Evolutionary conservation across 345 rosid species (phyloP).

Genomic region (Angophora floribunda): DNA sequence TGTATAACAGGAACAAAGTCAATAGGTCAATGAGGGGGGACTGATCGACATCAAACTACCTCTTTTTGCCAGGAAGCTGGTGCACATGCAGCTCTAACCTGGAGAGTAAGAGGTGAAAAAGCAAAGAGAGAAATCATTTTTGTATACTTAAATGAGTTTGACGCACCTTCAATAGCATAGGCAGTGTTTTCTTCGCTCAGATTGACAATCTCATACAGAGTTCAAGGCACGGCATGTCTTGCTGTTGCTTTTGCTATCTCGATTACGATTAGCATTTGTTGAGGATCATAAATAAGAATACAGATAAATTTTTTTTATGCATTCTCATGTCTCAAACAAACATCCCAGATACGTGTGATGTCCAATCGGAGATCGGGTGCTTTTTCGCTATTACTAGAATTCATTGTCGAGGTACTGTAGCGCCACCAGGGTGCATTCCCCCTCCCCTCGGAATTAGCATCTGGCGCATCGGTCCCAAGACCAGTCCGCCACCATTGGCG

Average conservation of each 20-base stretch:
- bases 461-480: background rate
- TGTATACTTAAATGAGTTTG: background rate
- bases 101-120: background rate
- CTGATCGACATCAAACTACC: background rate
- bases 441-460: background rate
- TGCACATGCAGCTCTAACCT: background rate
- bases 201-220: background rate
- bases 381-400: background rate
- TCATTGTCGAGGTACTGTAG: too few species aligned
- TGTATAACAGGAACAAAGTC: background rate
- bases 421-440: too few species aligned
- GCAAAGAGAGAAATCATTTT: background rate
- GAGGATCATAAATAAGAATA: background rate
- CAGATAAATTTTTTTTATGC: background rate
- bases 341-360: background rate
- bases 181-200: background rate
- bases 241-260: background rate
- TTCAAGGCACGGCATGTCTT: background rate
- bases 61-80: background rate
- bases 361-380: background rate
- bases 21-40: background rate
- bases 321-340: background rate
- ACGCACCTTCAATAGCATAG: background rate
- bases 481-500: background rate
- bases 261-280: background rate